A percentile compares a stretch with the other conserved stretches of the same genome.
Conservation (phyloP, 768 basidiomycete genomes). For the Russula olivacea region DNA sequence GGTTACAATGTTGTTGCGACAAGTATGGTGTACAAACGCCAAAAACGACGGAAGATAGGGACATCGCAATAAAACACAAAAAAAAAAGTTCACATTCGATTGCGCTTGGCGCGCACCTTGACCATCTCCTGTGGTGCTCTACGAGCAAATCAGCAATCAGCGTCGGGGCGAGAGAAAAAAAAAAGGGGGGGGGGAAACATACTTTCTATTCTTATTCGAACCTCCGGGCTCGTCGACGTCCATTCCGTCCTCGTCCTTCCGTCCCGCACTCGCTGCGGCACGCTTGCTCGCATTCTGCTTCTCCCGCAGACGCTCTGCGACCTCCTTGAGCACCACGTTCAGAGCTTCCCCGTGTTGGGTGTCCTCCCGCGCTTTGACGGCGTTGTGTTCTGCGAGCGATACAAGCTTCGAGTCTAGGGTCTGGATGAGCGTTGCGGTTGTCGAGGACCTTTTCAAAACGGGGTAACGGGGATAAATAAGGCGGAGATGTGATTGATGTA, state of each 20-base stretch:
- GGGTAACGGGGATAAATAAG: conserved; percentile 8
- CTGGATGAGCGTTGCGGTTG: conserved; percentile 60
- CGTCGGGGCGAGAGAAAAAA: no score
- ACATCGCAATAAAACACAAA: not conserved
- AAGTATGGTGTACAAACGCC: conserved; percentile 12
- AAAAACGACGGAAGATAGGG: not conserved
- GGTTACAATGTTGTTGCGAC: conserved; percentile 13
- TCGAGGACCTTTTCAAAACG: conserved; percentile 53
- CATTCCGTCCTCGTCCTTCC: conserved; percentile 24
- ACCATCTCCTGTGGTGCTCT: conserved; percentile 25
- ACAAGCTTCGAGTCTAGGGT: conserved; percentile 69
- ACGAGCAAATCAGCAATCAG: not conserved
- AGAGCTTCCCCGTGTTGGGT: conserved; percentile 52
- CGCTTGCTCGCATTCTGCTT: conserved; percentile 25
- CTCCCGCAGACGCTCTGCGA: conserved; percentile 57
- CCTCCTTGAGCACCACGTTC: conserved; percentile 52
- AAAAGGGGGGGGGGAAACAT: no score
- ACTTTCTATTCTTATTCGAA: conserved; percentile 24
- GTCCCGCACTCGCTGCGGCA: conserved; percentile 8
- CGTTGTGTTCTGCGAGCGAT: conserved; percentile 43
- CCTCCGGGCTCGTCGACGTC: conserved; percentile 25
- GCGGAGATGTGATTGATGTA: not conserved
- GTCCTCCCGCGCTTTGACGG: conserved; percentile 37
- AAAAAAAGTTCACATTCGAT: conserved; percentile 18
- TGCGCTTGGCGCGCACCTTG: conserved; percentile 20